phyloP scores from a whole-genome alignment of 2,329 filamentous ascomycete species.

The Lecanicillium sp. region DNA sequence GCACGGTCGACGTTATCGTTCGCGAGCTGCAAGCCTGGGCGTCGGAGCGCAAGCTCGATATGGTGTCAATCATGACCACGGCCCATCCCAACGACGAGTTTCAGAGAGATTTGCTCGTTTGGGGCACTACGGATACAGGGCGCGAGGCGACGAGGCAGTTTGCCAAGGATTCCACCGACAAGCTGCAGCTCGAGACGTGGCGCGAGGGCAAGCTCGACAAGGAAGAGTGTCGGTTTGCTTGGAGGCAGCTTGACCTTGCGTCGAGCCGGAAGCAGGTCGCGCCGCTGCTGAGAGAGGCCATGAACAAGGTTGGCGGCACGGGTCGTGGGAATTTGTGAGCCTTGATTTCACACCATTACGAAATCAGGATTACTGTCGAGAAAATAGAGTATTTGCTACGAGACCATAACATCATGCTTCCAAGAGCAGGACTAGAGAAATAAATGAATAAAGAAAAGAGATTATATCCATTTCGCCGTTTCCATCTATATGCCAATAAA shows the following conservation, averaged over 20 bases:
- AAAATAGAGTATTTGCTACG: too few species aligned
- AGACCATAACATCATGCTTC: too few species aligned
- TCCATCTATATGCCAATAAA: too few species aligned
- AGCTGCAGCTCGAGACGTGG: slow-evolving; percentile 52
- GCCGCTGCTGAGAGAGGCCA: slow-evolving; percentile 53
- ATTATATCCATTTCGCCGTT: too few species aligned
- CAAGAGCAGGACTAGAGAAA: too few species aligned
- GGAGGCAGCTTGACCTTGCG: slow-evolving; percentile 57
- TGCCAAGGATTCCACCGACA: slow-evolving; percentile 30
- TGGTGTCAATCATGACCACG: slow-evolving; percentile 65
- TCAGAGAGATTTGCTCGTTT: slow-evolving; percentile 59
- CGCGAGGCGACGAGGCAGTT: slow-evolving; percentile 48
- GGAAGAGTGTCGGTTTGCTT: slow-evolving; percentile 48
- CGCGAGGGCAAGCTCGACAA: slow-evolving; percentile 37
- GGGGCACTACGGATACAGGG: slow-evolving; percentile 47
- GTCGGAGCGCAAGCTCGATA: slow-evolving; percentile 48
- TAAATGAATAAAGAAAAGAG: too few species aligned
- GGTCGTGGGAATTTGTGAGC: slow-evolving; percentile 10
- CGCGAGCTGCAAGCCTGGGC: slow-evolving; percentile 44
- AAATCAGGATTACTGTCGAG: too few species aligned
- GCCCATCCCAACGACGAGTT: slow-evolving; percentile 48
- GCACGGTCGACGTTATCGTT: slow-evolving; percentile 36
- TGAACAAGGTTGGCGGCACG: slow-evolving; percentile 24
- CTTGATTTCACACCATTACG: too few species aligned
- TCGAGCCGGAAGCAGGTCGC: slow-evolving; percentile 63